A percentile compares a stretch with the other conserved stretches of the same genome.
Evolutionary conservation across 1,284 basidiomycete species (phyloP).

Genomic region (Leccinum pachyderme): DNA sequence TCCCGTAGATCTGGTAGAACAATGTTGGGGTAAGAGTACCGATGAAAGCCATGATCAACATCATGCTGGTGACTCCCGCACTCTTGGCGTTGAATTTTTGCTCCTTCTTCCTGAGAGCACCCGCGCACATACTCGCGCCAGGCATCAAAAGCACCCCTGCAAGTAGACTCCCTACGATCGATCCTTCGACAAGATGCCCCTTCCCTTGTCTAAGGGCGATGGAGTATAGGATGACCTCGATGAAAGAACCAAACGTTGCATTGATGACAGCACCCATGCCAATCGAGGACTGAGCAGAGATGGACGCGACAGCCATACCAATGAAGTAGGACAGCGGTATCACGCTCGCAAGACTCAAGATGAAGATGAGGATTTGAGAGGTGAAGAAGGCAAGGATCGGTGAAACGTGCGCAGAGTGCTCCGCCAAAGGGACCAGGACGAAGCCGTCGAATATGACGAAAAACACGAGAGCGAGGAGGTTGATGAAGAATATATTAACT

Average conservation of each 20-base stretch:
- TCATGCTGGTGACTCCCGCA: conserved; percentile 97
- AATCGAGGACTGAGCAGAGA: conserved; percentile 96
- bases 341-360: conserved; percentile 85
- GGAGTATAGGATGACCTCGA: conserved; percentile 93
- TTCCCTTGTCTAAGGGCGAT: conserved; percentile 90
- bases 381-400: conserved; percentile 70
- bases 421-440: conserved; percentile 73
- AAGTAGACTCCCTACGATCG: conserved; percentile 90
- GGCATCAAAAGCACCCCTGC: conserved; percentile 98
- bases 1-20: conserved; percentile 99
- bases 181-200: conserved; percentile 94
- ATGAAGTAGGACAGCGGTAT: conserved; percentile 99
- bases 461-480: conserved; percentile 91
- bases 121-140: conserved; percentile 95
- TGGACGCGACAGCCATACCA: conserved; percentile 99
- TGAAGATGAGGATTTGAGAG: conserved; percentile 80
- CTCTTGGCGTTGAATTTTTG: conserved; percentile 98
- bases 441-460: conserved; percentile 95
- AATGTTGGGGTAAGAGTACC: conserved; percentile 94
- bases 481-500: conserved; percentile 98
- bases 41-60: conserved; percentile 99
- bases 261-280: conserved; percentile 99
- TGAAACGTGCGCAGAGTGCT: conserved; percentile 60
- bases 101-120: conserved; percentile 89
- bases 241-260: conserved; percentile 97